Evolutionary conservation across 768 basidiomycete species (phyloP), one percentile per base, ranked within the genome.

Genomic region (Podaxis rugospora): DNA sequence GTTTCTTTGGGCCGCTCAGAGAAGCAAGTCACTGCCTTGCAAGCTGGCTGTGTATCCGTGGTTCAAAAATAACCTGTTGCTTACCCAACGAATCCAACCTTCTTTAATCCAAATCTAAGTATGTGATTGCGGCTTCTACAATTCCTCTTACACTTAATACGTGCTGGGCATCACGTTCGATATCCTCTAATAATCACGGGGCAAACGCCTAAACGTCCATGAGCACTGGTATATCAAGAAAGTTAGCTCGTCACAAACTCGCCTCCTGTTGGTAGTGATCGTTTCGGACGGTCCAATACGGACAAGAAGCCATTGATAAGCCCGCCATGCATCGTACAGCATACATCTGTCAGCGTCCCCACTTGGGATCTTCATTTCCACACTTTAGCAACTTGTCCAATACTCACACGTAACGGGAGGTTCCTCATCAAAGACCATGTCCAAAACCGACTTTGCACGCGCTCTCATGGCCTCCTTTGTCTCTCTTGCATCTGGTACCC

Each of bases 281-380:
- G 85, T 7, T 55, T 61, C 1, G 68, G 67, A n/a, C 85, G 78
- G 3, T 76, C 81, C 28, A 84, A 70, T 0, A 77, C 77, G 3
- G 68, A 72, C 64, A 88, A 64, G 53, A 89, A 81, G 0, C 80
- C 83, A 47, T 79, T 78, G 46, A 87, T 86, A 62, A 86, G 80
- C 0, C 83, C 86, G 16, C 82, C 78, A 66, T 92, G 90, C 0
- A 84, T 81, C 1, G 87, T 88, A 61, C 90, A 80, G 3, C 87
- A 85, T 16, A 90, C 80, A 64, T 82, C 89, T 90, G 16, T 32
- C 13, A 14, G 21, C 6, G 14, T 52, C 63, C 18, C 5, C 21
- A 51, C 14, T n/a, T 18, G 28, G 35, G 55, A 18, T 16, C 23
- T 27, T 52, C 51, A 4, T 49, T 63, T 2, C 13, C n/a, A 28